Percentiles rank a stretch among this genome's conserved stretches.
Conservation (phyloP, 2,329 filamentous ascomycete species). For the Venturia pyrina region DNA sequence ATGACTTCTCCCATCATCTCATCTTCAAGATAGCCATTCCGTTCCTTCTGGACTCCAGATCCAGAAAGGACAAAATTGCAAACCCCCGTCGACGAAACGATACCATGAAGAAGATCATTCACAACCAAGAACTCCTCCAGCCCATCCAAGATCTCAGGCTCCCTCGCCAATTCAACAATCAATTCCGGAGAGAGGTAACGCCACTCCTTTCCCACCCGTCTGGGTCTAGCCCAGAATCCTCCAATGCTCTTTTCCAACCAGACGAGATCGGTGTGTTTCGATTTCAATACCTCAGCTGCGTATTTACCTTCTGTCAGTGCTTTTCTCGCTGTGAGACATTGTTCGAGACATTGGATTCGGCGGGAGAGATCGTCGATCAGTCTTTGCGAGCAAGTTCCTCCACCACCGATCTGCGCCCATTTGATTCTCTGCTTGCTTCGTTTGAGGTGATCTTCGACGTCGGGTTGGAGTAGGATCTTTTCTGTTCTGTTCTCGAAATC, state of each 20-base stretch:
- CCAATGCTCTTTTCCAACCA: neutral
- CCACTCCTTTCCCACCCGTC: neutral
- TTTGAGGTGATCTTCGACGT: neutral
- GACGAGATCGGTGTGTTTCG: neutral
- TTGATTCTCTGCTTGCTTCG: neutral
- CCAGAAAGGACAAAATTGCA: neutral
- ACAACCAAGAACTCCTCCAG: neutral
- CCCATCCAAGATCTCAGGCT: neutral
- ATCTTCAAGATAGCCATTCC: neutral
- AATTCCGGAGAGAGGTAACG: neutral
- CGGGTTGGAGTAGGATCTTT: neutral
- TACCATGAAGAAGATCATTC: neutral
- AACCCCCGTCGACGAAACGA: neutral
- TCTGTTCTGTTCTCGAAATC: neutral
- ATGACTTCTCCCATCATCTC: neutral
- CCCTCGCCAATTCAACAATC: neutral
- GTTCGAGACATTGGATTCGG: neutral
- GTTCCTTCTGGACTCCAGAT: neutral
- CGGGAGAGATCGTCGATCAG: neutral
- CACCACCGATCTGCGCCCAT: neutral
- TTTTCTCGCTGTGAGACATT: neutral
- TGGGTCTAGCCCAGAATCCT: neutral
- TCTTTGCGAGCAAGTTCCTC: neutral
- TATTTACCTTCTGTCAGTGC: neutral
- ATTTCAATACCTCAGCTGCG: neutral